Base-by-base conservation (phyloP, 2,329 filamentous ascomycete genomes). In the Verticillium longisporum region DNA sequence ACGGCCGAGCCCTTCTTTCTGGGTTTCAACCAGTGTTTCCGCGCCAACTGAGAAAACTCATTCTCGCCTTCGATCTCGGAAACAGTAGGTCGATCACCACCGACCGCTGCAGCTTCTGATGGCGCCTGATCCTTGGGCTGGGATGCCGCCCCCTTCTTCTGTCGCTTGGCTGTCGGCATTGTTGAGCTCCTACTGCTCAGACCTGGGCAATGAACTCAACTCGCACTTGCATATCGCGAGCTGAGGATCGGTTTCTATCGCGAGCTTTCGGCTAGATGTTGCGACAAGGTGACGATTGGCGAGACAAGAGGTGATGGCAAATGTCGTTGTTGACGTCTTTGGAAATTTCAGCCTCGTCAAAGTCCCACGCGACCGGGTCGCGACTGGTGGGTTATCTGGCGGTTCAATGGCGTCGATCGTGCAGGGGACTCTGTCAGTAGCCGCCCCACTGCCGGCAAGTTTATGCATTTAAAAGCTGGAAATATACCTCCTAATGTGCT, bases 1-100 rank as follows among this genome's bases (percentile, higher is more conserved):
- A 85, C 78, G 71, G 88, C 91, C 57, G 83, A 75, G 33, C 83
- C 68, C 70, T 83, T 85, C 71, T 80, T 85, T 31, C 83, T 78
- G 9, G 80, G 68, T 72, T 89, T 88, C 64, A 97, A 79, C 95
- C 95, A 99, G 75, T 94, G 84, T 74, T 90, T 87, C 70, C 88
- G 86, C 63, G 95, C 95, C 66, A 97, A 80, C 72, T 89, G 84
- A 69, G 88, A 87, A 76, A 92, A 91, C 66, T 83, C 78, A 68
- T 81, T 87, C 70, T 91, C 88, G 70, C 87, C 88, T 66, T 90
- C 86, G 64, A 91, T 72, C 68, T 89, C 89, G 67, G 86, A 84
- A 65, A 89, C 81, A 6, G 87, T 86, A 6, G 88, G 86, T 55
- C 86, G 84, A 60, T 80, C 78, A 61, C 80, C 78, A 61, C 77